Evolutionary conservation across 768 basidiomycete genomes (phyloP).

Genomic region (Termitomyces eurrhizus): DNA sequence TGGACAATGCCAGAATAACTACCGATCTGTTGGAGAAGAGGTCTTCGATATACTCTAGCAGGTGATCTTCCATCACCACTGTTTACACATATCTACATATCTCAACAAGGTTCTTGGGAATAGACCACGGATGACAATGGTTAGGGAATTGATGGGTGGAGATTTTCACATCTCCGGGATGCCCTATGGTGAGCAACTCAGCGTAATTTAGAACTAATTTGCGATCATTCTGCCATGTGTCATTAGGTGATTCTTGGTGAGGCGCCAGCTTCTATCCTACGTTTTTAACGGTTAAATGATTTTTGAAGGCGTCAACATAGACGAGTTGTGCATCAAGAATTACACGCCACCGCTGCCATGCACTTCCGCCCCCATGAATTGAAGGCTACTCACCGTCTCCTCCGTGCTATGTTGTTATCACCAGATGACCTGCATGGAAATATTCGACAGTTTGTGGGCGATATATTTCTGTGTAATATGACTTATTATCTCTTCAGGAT

Average conservation of each 20-base stretch:
- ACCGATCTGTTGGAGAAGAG: conserved; percentile 23
- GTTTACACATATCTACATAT: not conserved
- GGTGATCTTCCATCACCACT: not conserved
- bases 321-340: conserved; percentile 20
- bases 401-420: conserved; percentile 17
- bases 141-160: conserved; percentile 23
- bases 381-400: conserved; percentile 18
- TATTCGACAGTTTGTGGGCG: conserved; percentile 6
- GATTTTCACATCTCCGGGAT: conserved; percentile 14
- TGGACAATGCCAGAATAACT: conserved; percentile 19
- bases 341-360: conserved; percentile 17
- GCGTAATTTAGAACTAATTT: too few relatives aligned
- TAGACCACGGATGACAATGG: conserved; percentile 17
- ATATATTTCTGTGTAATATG: too few relatives aligned
- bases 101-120: not conserved
- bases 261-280: not conserved
- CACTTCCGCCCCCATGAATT: conserved; percentile 20
- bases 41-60: conserved; percentile 19
- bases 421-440: conserved; percentile 17
- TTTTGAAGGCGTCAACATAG: conserved; percentile 21
- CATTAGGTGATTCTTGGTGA: conserved; percentile 12
- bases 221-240: too few relatives aligned
- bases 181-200: conserved; percentile 11
- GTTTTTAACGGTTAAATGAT: not conserved
- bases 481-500: conserved; percentile 4